Evolutionary conservation across 768 basidiomycete species (phyloP), one percentile per base, ranked within the genome.

Genomic region (Tricholoma furcatifolium): DNA sequence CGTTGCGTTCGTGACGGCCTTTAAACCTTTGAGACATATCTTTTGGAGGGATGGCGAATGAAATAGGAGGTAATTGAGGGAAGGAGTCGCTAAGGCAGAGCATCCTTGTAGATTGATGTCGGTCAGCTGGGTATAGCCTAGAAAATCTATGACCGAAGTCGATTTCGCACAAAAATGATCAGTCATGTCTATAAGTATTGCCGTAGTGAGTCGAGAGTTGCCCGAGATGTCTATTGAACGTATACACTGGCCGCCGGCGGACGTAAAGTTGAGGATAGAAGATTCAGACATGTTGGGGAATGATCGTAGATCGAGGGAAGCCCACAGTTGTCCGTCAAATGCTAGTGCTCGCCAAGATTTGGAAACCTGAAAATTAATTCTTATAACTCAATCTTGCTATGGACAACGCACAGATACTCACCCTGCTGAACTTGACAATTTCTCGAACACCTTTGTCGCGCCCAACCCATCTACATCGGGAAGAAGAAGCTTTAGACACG

Each of bases 251-350:
- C 88, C 90, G 4, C 81, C 83, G 14, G 66, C 59, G 21, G 74
- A 61, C 35, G 81, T 70, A 24, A 95, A 69, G 34, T 77, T 78
- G 32, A 75, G 56, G 35, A 93, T 63, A 45, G 84, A 68, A 20
- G 69, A 64, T 42, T 74, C 61, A 11, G 85, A 76, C 6, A 86
- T 64, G 34, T 74, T 71, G 12, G 88, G 82, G 64, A 90, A 88
- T 1, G 83, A 68, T 17, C 67, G 76, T 31, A 93, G 73, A 63
- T 89, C 78, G 31, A 91, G 72, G 51, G 78, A 64, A 40, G 70
- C 62, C 93, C 93, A 95, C n/a, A 95, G 76, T 62, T 93, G 89
- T 12, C 93, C 93, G 65, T 96, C 93, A 60, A 86, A 83, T 21
- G 85, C 83, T 35, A 94, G 79, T 2, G 71, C 65, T 47, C 80